phyloP scores from a whole-genome alignment of 2,329 filamentous ascomycete species.

The Helotiales sp. region DNA sequence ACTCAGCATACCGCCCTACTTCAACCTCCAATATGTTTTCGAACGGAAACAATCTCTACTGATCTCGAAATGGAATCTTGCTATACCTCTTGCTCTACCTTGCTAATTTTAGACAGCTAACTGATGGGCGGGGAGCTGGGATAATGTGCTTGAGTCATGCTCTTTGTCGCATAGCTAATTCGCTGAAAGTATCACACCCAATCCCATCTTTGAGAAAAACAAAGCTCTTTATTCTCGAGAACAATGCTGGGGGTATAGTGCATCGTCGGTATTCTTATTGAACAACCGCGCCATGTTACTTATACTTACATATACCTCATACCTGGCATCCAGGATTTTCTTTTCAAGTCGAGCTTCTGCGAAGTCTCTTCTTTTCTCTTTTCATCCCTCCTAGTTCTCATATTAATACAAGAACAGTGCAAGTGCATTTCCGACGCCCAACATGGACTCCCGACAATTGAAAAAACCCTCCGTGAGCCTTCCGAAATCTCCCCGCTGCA shows the following conservation, averaged over 20 bases:
- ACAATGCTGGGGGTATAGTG: neutral
- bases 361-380: neutral
- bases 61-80: constrained; percentile 18
- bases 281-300: neutral
- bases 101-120: constrained; percentile 26
- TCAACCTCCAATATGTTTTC: constrained; percentile 31
- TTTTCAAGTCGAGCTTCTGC: neutral
- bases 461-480: neutral
- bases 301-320: neutral
- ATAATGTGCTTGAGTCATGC: neutral
- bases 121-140: neutral
- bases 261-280: neutral
- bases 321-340: neutral
- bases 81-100: constrained; percentile 25
- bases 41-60: constrained; percentile 25
- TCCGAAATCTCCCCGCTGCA: neutral
- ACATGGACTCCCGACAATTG: neutral
- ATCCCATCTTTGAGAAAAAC: neutral
- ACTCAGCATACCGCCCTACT: constrained; percentile 25
- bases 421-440: neutral
- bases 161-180: neutral
- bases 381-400: neutral
- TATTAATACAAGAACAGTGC: neutral
- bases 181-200: neutral
- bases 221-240: neutral